These are phyloP conservation scores for Fomitiporia mediterranea DNA, from an alignment of 1,284 basidiomycete genomes.

Conservation along the genomic window DNA sequence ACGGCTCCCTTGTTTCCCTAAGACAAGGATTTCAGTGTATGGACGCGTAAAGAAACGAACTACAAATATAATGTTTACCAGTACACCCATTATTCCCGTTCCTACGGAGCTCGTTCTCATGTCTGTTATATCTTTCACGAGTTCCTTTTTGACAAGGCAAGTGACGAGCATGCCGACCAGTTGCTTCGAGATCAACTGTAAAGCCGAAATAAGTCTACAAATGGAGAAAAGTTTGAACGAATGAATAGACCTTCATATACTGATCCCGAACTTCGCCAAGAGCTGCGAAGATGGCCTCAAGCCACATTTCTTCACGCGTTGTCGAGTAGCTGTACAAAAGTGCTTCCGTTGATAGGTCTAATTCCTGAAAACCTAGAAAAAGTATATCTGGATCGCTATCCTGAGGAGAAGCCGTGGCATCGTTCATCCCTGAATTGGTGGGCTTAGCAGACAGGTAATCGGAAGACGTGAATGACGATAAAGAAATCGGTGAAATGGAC, in stretches of 20 bases:
- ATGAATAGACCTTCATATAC: constrained; percentile 58
- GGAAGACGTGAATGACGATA: background rate
- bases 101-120: constrained; percentile 49
- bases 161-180: constrained; percentile 74
- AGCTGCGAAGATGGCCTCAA: constrained; percentile 53
- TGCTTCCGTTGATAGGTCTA: constrained; percentile 71
- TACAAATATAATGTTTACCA: constrained; percentile 40
- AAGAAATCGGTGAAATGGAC: constrained; percentile 24
- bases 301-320: constrained; percentile 65
- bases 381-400: constrained; percentile 58
- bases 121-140: constrained; percentile 48
- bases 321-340: constrained; percentile 61
- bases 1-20: constrained; percentile 76
- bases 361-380: constrained; percentile 70
- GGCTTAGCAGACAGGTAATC: constrained; percentile 9
- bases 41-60: background rate
- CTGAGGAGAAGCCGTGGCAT: constrained; percentile 14
- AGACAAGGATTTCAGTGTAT: constrained; percentile 4
- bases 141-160: constrained; percentile 52
- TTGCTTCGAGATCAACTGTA: constrained; percentile 64
- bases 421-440: background rate
- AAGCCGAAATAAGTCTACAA: background rate
- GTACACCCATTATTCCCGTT: constrained; percentile 67
- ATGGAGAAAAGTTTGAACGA: background rate
- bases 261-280: constrained; percentile 59